Conservation (phyloP, 2,329 filamentous ascomycete species). For the Botrytis tulipae region DNA sequence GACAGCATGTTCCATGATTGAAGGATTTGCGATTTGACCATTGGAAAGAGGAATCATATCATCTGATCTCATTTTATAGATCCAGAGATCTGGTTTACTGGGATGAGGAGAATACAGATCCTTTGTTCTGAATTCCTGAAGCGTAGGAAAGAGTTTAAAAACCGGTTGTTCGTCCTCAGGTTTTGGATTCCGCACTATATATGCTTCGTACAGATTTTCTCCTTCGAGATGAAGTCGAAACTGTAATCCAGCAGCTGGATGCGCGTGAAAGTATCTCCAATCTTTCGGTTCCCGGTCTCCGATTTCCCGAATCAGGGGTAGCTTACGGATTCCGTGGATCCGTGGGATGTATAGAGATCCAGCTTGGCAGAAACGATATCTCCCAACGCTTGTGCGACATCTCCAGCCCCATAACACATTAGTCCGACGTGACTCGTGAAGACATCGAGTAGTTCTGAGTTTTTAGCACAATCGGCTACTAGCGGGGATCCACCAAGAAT, state of each 20-base stretch:
- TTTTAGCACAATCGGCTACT: not conserved
- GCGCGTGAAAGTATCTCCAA: not conserved
- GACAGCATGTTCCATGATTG: not conserved
- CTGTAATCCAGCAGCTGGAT: not conserved
- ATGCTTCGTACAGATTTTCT: slow-evolving; percentile 15
- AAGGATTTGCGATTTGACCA: slow-evolving; percentile 7
- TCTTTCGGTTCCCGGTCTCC: not conserved
- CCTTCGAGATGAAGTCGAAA: not conserved
- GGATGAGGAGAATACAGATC: slow-evolving; percentile 22
- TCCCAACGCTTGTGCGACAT: slow-evolving; percentile 6
- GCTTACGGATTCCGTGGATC: not conserved
- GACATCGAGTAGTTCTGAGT: not conserved
- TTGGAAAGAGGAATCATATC: slow-evolving; percentile 20
- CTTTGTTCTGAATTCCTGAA: not conserved
- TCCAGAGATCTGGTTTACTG: slow-evolving; percentile 20
- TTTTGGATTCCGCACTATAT: not conserved
- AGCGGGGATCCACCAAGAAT: not conserved
- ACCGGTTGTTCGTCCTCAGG: not conserved
- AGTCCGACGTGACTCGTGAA: not conserved
- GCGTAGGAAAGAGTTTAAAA: slow-evolving; percentile 3
- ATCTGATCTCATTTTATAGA: slow-evolving; percentile 17
- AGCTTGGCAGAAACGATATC: slow-evolving; percentile 6
- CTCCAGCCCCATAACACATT: slow-evolving; percentile 10
- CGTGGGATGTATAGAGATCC: not conserved
- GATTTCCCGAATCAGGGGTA: not conserved